Conservation (phyloP, 345 rosid species). For the Schrenkiella parvula region DNA sequence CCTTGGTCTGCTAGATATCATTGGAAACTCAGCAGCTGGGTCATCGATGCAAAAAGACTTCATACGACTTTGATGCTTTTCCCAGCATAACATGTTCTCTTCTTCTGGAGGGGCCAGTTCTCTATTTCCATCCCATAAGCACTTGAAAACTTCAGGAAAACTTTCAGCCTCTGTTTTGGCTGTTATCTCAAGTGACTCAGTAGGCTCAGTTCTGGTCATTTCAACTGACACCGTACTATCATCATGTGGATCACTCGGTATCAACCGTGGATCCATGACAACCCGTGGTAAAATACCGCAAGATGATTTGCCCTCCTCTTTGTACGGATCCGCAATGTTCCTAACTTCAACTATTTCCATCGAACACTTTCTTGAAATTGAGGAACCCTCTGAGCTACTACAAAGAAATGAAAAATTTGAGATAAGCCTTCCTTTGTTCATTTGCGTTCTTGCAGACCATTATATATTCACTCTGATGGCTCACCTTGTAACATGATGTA, state of each 20-base stretch:
- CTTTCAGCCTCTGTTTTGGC: constrained; percentile 27
- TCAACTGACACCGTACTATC: constrained; percentile 30
- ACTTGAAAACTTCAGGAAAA: constrained; percentile 24
- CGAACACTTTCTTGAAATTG: constrained; percentile 41
- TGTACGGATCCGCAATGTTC: constrained; percentile 27
- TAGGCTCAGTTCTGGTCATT: constrained; percentile 26
- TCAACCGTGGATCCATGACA: constrained; percentile 58
- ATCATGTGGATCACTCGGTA: constrained; percentile 28
- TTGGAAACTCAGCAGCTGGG: constrained; percentile 25
- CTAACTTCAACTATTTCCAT: constrained; percentile 29
- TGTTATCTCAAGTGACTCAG: constrained; percentile 15
- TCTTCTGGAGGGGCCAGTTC: constrained; percentile 52
- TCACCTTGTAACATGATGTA: constrained; percentile 52
- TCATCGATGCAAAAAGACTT: constrained; percentile 52
- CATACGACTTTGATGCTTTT: constrained; percentile 50
- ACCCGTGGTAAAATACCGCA: constrained; percentile 41
- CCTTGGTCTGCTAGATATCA: constrained; percentile 37
- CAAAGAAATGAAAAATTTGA: constrained; percentile 17
- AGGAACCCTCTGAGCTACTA: constrained; percentile 40
- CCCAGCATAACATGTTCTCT: constrained; percentile 60
- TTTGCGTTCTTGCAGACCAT: neutral
- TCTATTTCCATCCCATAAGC: constrained; percentile 60
- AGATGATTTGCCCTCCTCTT: constrained; percentile 38
- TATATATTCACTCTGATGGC: constrained; percentile 17
- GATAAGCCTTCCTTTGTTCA: constrained; percentile 4